phyloP scores from a whole-genome alignment of 352 stramenopile genomes.

The Blastocystis hominis region DNA sequence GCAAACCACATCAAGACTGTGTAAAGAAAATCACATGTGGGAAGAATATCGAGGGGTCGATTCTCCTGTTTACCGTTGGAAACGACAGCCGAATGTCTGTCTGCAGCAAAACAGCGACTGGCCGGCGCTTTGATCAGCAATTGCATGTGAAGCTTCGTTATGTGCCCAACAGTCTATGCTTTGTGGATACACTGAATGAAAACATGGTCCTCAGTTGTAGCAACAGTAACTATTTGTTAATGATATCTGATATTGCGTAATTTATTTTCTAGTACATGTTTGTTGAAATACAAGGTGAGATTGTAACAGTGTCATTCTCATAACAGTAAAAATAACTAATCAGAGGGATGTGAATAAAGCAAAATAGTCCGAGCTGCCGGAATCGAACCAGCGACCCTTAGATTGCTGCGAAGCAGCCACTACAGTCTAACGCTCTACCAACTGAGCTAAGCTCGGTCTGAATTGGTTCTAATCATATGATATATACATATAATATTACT shows the following conservation, averaged over 20 bases:
- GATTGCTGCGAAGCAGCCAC: too few species aligned
- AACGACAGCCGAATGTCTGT: background rate
- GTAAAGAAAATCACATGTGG: conserved; percentile 31
- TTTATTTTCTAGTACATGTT: too few species aligned
- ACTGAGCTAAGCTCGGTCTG: too few species aligned
- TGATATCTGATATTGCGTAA: conserved; percentile 13
- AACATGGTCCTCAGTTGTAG: background rate
- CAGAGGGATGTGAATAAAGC: too few species aligned
- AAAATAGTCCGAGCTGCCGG: too few species aligned
- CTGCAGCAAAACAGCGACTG: conserved; percentile 22
- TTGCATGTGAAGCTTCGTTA: conserved; percentile 33
- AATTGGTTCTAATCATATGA: too few species aligned
- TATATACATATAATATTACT: too few species aligned
- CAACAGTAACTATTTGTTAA: conserved; percentile 26
- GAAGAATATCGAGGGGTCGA: conserved; percentile 37
- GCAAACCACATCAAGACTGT: background rate
- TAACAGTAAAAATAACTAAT: too few species aligned
- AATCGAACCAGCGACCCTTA: too few species aligned
- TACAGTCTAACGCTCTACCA: too few species aligned
- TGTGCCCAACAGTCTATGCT: conserved; percentile 19
- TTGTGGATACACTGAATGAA: conserved; percentile 15
- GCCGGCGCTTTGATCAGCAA: conserved; percentile 17
- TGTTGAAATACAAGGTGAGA: too few species aligned
- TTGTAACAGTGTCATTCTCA: too few species aligned
- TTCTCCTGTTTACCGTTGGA: background rate